phyloP scores from a whole-genome alignment of 2,329 filamentous ascomycete genomes.

The Paraphoma chrysanthemicola region DNA sequence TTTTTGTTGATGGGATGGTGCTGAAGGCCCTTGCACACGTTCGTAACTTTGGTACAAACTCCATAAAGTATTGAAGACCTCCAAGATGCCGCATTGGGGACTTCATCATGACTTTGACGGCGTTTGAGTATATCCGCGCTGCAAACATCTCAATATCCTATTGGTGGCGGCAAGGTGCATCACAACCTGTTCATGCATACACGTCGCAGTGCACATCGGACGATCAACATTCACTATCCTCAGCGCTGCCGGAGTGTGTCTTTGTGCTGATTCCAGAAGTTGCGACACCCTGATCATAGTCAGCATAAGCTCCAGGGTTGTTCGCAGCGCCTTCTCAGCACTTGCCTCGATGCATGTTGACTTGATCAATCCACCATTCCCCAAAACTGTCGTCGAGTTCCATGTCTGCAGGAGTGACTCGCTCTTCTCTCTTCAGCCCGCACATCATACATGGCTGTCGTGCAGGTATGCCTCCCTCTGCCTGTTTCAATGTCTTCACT shows the following conservation, averaged over 20 bases:
- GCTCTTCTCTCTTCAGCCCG: constrained; percentile 86
- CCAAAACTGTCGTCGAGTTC: constrained; percentile 89
- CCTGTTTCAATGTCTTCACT: constrained; percentile 67
- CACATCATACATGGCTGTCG: constrained; percentile 82
- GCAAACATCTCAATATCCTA: too few relatives aligned
- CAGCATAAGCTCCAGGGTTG: constrained; percentile 35
- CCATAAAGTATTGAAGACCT: too few relatives aligned
- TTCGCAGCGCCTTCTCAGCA: neutral
- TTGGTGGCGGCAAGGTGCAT: neutral
- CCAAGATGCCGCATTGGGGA: too few relatives aligned
- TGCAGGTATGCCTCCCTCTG: constrained; percentile 74
- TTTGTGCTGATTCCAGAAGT: constrained; percentile 85
- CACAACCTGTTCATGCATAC: too few relatives aligned
- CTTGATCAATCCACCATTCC: constrained; percentile 89
- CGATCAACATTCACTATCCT: constrained; percentile 6
- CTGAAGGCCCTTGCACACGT: too few relatives aligned
- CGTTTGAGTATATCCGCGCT: too few relatives aligned
- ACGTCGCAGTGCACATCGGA: too few relatives aligned
- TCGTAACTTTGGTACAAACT: too few relatives aligned
- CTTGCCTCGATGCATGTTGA: constrained; percentile 69
- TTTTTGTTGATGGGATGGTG: too few relatives aligned
- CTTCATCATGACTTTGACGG: too few relatives aligned
- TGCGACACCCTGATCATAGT: constrained; percentile 67
- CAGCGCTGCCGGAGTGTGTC: constrained; percentile 72
- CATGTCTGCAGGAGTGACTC: constrained; percentile 76